Evolutionary conservation across 495 filamentous ascomycete species (phyloP), one percentile per base, ranked within the genome.

Genomic region (Neurospora intermedia): DNA sequence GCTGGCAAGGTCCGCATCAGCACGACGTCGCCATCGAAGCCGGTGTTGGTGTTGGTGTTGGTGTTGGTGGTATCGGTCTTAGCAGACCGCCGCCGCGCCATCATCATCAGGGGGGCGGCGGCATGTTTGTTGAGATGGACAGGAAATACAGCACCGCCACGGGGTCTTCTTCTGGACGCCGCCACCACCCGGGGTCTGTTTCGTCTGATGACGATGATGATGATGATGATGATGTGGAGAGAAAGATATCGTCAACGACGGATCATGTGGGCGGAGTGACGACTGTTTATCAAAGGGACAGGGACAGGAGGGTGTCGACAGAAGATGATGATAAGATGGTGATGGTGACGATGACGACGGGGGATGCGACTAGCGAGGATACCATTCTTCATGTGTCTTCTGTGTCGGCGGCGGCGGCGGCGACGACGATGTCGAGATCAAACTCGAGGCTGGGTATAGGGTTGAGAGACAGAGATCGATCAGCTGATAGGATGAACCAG

Each of bases 321-420:
- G 54, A 35, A 0, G 54, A 66, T 0, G 54, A 66, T 0, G 54
- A 66, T 66, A 66, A 66, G 6, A 38, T 66, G 0, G 18, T 66
- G 27, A 18, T 66, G 27, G 35, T 38, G 35, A 38, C 27, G 27
- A 38, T 2, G 27, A 31, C 35, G 35, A 38, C 35, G 35, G 27
- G 54, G 2, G 85, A 85, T 0, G 83, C 82, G 13, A 87, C 87
- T 72, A 81, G 81, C 38, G 87, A 82, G 72, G 78, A 86, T 5
- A 85, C 82, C 45, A 48, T 78, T 1, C 71, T 83, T 11, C 79
- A 80, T 0, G 73, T 69, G 7, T 62, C 74, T 75, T 71, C 80
- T 77, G 59, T n/a, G 16, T 41, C 38, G 23, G 23, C 27, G 27
- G 2, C 35, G 35, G 6, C 38, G 23, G 23, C 27, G 27, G 2